Percentiles rank a stretch among this genome's conserved stretches.
phyloP scores from a whole-genome alignment of 495 filamentous ascomycete genomes.

The Cetradonia linearis region DNA sequence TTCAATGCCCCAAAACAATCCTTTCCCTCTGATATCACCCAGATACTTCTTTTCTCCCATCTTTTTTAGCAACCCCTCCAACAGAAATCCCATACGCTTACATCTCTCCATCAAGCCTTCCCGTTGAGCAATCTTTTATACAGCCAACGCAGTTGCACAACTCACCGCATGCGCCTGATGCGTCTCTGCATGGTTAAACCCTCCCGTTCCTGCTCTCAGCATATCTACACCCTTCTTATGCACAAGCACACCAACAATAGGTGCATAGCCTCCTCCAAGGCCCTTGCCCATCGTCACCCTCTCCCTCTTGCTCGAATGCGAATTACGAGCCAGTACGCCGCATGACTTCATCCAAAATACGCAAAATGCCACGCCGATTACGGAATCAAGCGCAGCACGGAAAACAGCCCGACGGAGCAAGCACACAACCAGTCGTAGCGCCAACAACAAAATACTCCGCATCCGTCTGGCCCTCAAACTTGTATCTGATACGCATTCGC shows the following conservation, averaged over 20 bases:
- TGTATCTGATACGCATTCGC: slow-evolving; percentile 58
- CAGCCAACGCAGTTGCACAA: slow-evolving; percentile 47
- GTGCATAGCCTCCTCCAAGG: slow-evolving; percentile 54
- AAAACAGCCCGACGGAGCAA: slow-evolving; percentile 56
- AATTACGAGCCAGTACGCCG: slow-evolving; percentile 56
- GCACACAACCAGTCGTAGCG: slow-evolving; percentile 52
- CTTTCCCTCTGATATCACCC: slow-evolving; percentile 47
- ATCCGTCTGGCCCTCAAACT: slow-evolving; percentile 37
- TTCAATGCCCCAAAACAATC: slow-evolving; percentile 51
- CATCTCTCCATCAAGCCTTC: slow-evolving; percentile 43
- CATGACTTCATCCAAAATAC: slow-evolving; percentile 74
- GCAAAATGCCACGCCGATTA: slow-evolving; percentile 52
- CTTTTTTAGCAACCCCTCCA: slow-evolving; percentile 31
- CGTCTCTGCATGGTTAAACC: slow-evolving; percentile 49
- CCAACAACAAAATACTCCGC: slow-evolving; percentile 48
- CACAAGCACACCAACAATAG: slow-evolving; percentile 52
- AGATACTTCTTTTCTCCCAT: slow-evolving; percentile 35
- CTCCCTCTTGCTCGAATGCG: slow-evolving; percentile 57
- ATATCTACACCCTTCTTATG: slow-evolving; percentile 42
- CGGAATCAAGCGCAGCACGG: slow-evolving; percentile 52
- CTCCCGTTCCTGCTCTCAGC: slow-evolving; percentile 45
- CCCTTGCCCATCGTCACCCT: slow-evolving; percentile 60
- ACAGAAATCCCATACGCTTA: slow-evolving; percentile 35
- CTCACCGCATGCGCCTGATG: slow-evolving; percentile 50
- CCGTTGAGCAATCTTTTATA: slow-evolving; percentile 41